Percentiles rank a stretch among this genome's conserved stretches.
phyloP scores from a whole-genome alignment of 208 protist species.

The Leishmania mexicana region DNA sequence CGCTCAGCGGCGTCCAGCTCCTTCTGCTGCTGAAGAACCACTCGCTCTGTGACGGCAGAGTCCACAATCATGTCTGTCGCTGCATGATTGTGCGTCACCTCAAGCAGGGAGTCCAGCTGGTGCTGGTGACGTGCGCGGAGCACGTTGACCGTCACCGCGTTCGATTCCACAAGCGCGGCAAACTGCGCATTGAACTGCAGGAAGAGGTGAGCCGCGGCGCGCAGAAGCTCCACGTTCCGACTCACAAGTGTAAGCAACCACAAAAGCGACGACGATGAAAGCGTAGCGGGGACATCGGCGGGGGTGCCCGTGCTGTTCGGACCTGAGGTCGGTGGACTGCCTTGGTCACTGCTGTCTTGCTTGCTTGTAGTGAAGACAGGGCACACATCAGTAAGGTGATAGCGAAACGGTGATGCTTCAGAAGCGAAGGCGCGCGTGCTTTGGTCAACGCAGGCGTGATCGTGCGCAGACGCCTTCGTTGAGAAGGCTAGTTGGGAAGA shows the following conservation, averaged over 20 bases:
- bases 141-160: constrained; percentile 22
- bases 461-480: not conserved
- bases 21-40: constrained; percentile 66
- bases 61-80: constrained; percentile 63
- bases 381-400: constrained; percentile 20
- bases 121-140: constrained; percentile 59
- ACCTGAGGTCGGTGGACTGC: not conserved
- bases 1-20: constrained; percentile 54
- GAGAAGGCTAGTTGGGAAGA: not conserved
- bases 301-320: not conserved
- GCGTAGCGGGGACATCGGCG: not conserved
- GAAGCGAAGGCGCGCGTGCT: not conserved
- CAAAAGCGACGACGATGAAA: constrained; percentile 30
- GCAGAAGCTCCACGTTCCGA: constrained; percentile 53
- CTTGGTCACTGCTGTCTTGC: not conserved
- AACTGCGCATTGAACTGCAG: constrained; percentile 66
- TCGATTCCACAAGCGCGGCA: constrained; percentile 23
- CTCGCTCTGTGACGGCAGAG: constrained; percentile 51
- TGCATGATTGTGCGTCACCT: constrained; percentile 48
- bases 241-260: constrained; percentile 74
- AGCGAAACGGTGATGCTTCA: constrained; percentile 4
- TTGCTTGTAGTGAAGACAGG: constrained; percentile 8
- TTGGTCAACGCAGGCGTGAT: no score
- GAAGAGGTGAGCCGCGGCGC: constrained; percentile 52
- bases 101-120: constrained; percentile 59